Conservation (phyloP, 768 basidiomycete species). For the Hygrophoropsis aurantiaca region DNA sequence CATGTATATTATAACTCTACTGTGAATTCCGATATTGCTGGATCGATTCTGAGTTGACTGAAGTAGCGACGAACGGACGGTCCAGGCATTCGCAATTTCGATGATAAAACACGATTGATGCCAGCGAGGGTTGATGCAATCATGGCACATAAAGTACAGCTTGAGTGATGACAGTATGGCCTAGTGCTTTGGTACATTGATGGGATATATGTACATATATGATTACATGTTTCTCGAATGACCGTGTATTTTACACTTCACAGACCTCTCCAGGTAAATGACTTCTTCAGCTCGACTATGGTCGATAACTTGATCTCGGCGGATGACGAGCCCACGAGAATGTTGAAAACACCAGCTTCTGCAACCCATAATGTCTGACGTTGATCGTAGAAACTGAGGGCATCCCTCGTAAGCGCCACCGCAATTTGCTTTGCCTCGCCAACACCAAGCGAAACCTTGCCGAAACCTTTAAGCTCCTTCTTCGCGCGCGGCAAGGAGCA, state of each 20-base stretch:
- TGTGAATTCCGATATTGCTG: slow-evolving; percentile 10
- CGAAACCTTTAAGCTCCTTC: slow-evolving; percentile 48
- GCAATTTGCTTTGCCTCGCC: slow-evolving; percentile 41
- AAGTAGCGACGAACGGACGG: no score
- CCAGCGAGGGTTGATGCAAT: no score
- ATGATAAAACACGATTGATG: no score
- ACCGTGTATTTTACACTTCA: slow-evolving; percentile 17
- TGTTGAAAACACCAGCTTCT: slow-evolving; percentile 45
- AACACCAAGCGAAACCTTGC: slow-evolving; percentile 43
- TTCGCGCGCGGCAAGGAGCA: slow-evolving; percentile 44
- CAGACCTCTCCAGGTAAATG: slow-evolving; percentile 44
- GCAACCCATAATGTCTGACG: slow-evolving; percentile 43
- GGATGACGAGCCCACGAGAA: slow-evolving; percentile 48
- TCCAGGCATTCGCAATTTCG: no score
- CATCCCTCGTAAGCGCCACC: slow-evolving; percentile 44
- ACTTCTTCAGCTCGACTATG: slow-evolving; percentile 32
- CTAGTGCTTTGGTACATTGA: no score
- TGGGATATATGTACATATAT: no score
- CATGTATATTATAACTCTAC: slow-evolving; percentile 13
- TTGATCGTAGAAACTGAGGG: slow-evolving; percentile 51
- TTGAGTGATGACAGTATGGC: no score
- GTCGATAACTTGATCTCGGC: slow-evolving; percentile 38
- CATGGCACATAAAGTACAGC: no score
- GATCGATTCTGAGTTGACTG: slow-evolving; percentile 7
- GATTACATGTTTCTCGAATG: no score